Percentiles rank a stretch among this genome's conserved stretches.
These are phyloP conservation scores for Heliosperma pusillum DNA, from an alignment of 148 eudicot genomes.

Conservation along the genomic window DNA sequence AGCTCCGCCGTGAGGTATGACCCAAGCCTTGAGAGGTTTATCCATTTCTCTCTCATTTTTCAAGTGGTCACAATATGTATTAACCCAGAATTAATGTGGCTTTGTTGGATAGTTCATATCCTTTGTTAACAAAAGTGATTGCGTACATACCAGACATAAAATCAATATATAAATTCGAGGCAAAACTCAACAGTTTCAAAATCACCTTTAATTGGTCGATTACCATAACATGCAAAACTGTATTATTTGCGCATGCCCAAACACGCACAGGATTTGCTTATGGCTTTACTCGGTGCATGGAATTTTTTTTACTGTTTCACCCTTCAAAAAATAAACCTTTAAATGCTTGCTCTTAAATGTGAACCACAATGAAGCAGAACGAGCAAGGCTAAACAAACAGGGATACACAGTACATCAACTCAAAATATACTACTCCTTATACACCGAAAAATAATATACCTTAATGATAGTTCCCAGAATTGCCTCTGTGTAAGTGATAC, in stretches of 20 bases:
- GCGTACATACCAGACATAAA: neutral
- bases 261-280: neutral
- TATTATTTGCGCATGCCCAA: neutral
- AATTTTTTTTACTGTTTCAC: neutral
- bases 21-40: neutral
- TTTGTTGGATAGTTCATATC: neutral
- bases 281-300: neutral
- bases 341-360: neutral
- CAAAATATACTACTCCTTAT: neutral
- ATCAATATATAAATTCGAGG: neutral
- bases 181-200: neutral
- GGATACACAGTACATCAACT: neutral
- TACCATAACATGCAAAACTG: neutral
- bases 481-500: conserved; percentile 68
- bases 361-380: neutral
- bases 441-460: conserved; percentile 36
- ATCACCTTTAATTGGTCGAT: neutral
- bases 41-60: neutral
- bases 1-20: too few species aligned
- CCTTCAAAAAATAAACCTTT: neutral
- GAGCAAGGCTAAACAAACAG: neutral
- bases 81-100: neutral
- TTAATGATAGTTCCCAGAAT: conserved; percentile 63
- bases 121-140: neutral
- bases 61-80: neutral